These are phyloP conservation scores for Ceratocystis cubensis DNA, from an alignment of 2,329 filamentous ascomycete genomes.

Conservation along the genomic window DNA sequence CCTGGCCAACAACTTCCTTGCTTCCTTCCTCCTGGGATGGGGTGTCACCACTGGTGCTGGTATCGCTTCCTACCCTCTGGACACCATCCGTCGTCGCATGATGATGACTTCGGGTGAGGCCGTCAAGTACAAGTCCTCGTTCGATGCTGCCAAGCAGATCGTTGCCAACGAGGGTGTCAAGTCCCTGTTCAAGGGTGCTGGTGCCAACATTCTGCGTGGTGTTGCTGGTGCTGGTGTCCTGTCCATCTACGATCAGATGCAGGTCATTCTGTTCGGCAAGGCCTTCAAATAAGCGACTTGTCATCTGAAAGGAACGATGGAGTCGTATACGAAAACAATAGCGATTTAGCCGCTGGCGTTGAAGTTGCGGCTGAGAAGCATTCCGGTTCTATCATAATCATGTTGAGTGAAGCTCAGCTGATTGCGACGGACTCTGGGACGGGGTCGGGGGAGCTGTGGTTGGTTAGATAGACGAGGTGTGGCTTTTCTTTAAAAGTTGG, in stretches of 20 bases:
- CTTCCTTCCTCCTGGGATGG: constrained; percentile 98
- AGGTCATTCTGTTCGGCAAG: constrained; percentile 99
- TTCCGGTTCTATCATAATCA: background rate
- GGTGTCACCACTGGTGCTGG: constrained; percentile 98
- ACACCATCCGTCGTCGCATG: constrained; percentile 99
- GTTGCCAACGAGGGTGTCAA: constrained; percentile 93
- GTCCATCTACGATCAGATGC: constrained; percentile 99
- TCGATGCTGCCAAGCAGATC: constrained; percentile 95
- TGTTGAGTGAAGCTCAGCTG: background rate
- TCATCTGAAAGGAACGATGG: constrained; percentile 14
- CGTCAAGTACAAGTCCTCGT: constrained; percentile 98
- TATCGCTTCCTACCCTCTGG: constrained; percentile 99
- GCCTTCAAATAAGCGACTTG: constrained; percentile 67
- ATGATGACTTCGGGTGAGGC: constrained; percentile 98
- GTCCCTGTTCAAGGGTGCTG: constrained; percentile 99
- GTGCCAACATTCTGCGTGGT: constrained; percentile 99
- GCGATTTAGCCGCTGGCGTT: background rate
- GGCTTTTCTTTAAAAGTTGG: constrained; percentile 1
- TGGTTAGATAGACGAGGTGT: constrained; percentile 16
- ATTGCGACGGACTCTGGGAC: constrained; percentile 6
- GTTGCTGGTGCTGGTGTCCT: constrained; percentile 99
- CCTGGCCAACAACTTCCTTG: constrained; percentile 98
- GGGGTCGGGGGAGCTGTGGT: constrained; percentile 5
- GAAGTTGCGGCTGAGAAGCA: background rate
- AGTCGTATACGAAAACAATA: background rate